phyloP scores from a whole-genome alignment of 192 early-diverging fungal genomes.

The Podochytrium sp. region DNA sequence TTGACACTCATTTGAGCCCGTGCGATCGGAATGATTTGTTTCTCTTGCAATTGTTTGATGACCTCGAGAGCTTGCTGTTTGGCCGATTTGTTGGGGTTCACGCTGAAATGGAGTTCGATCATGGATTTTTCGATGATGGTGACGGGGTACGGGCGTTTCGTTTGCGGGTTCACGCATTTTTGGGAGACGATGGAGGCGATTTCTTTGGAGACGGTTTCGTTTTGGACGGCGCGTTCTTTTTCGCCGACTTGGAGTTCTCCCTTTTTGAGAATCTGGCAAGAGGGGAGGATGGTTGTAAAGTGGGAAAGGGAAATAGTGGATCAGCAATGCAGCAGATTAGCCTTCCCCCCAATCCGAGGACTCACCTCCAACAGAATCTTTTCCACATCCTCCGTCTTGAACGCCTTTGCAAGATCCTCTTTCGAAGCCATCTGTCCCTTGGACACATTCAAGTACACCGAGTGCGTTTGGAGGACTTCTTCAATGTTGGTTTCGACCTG shows the following conservation, averaged over 20 bases:
- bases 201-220: conserved; percentile 82
- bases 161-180: conserved; percentile 94
- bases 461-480: conserved; percentile 93
- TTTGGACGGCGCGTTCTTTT: conserved; percentile 86
- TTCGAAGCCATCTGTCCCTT: conserved; percentile 94
- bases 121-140: conserved; percentile 99
- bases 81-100: conserved; percentile 84
- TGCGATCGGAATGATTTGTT: conserved; percentile 86
- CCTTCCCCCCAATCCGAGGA: background rate
- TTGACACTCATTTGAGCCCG: conserved; percentile 93
- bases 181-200: conserved; percentile 96
- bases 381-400: conserved; percentile 83
- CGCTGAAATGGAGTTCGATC: conserved; percentile 87
- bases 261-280: conserved; percentile 81
- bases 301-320: background rate
- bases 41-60: conserved; percentile 90
- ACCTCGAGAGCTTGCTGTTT: conserved; percentile 96
- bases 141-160: conserved; percentile 92
- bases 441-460: conserved; percentile 91
- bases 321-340: background rate
- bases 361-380: conserved; percentile 70
- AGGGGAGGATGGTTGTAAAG: background rate
- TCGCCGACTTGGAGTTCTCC: conserved; percentile 97
- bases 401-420: conserved; percentile 85
- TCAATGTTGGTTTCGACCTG: conserved; percentile 87